Evolutionary conservation across 495 filamentous ascomycete genomes (phyloP), one percentile per base, ranked within the genome.

Genomic region (Neurospora sp.): DNA sequence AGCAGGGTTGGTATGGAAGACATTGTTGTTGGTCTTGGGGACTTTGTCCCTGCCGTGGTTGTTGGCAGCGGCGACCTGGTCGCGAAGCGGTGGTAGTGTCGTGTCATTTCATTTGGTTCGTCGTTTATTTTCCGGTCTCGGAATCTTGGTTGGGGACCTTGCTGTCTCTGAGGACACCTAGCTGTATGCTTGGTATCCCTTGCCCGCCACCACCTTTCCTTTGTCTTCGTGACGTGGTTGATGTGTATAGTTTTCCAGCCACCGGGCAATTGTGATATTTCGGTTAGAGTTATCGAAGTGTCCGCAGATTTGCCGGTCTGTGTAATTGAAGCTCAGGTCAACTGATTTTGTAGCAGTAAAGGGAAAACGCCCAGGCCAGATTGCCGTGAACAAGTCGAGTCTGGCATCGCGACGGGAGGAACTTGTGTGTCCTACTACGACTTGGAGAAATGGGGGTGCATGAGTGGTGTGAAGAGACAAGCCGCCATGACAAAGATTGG

Each of bases 131-230:
- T 37, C 44, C 44, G 37, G 42, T 35, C 54, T 37, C 27, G 23
- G 27, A 35, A 35, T 16, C 12, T 66, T 74, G 73, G 78, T 80
- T 78, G 74, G 78, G 39, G 49, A 37, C 9, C 70, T 60, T 38
- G n/a, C 14, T 11, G 23, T 27, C 14, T 60, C 35, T 35, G 1
- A 35, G 27, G 54, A 66, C 54, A 66, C 54, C 54, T 66, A 66
- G 54, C 14, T 66, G 14, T 35, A 35, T 66, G 54, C 23, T 23
- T 62, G 54, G 27, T 66, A 35, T 66, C 54, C 54, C 54, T 66
- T 66, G 54, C 54, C 54, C 54, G 54, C 54, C 54, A 66, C 54
- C 54, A 35, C 54, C 54, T 35, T 37, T 66, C 54, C 54, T 62
- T 62, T 66, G 54, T 66, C 54, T 66, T 35, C 3, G 27, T 37